Percentiles rank a stretch among this genome's conserved stretches.
Conservation (phyloP, 2,329 filamentous ascomycete genomes). For the Beauveria sp. region DNA sequence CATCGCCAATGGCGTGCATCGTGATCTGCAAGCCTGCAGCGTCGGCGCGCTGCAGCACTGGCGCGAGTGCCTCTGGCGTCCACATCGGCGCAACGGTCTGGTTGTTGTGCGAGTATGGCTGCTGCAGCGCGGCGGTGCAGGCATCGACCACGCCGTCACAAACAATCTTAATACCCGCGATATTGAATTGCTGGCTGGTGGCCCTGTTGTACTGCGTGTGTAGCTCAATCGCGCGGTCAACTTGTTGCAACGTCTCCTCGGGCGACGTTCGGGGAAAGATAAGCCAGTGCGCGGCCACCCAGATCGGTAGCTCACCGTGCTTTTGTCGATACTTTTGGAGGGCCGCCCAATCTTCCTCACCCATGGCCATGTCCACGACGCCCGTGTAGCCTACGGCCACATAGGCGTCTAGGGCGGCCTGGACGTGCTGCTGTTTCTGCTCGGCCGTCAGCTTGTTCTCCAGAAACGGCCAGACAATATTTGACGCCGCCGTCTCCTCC, state of each 20-base stretch:
- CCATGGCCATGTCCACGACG: conserved; percentile 48
- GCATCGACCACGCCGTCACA: conserved; percentile 57
- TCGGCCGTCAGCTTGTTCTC: conserved; percentile 30
- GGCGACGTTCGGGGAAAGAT: conserved; percentile 29
- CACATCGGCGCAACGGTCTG: conserved; percentile 43
- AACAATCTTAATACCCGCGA: conserved; percentile 56
- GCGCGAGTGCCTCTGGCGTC: conserved; percentile 42
- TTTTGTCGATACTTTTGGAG: conserved; percentile 28
- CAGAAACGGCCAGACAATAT: conserved; percentile 41
- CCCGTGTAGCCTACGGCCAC: conserved; percentile 39
- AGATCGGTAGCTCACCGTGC: conserved; percentile 28
- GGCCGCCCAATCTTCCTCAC: conserved; percentile 37
- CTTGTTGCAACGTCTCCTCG: conserved; percentile 30
- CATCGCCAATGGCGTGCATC: conserved; percentile 18
- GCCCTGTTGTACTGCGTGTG: conserved; percentile 20
- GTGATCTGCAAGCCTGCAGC: conserved; percentile 43
- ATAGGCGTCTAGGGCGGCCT: conserved; percentile 37
- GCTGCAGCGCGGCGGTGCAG: conserved; percentile 50
- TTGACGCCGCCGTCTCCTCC: conserved; percentile 35
- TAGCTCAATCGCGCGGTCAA: conserved; percentile 37
- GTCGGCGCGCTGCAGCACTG: conserved; percentile 46
- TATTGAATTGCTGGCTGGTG: conserved; percentile 33
- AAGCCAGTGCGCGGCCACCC: conserved; percentile 43
- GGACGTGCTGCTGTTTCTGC: conserved; percentile 33
- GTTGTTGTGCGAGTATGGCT: conserved; percentile 46